A percentile compares a stretch with the other conserved stretches of the same genome.
Conservation (phyloP, 805 yeast genomes). For the Isabelozyma pseudorhagii region DNA sequence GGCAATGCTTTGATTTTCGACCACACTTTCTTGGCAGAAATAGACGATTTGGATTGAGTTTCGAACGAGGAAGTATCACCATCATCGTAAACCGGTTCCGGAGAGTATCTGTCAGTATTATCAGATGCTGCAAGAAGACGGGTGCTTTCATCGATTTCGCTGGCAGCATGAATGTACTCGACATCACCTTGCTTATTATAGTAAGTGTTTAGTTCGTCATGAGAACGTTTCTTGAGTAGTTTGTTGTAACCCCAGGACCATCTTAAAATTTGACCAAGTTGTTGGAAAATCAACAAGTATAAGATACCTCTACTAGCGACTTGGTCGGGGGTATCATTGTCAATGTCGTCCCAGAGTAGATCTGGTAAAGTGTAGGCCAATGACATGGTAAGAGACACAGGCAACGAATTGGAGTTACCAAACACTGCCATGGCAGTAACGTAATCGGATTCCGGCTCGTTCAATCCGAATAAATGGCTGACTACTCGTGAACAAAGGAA, state of each 20-base stretch:
- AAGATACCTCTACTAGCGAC: constrained; percentile 77
- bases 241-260: constrained; percentile 89
- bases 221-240: constrained; percentile 51
- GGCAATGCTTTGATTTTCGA: constrained; percentile 3
- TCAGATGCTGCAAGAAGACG: not conserved
- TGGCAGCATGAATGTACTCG: not conserved
- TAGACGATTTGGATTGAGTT: not conserved
- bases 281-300: constrained; percentile 73
- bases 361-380: constrained; percentile 74
- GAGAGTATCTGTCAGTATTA: not conserved
- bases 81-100: not conserved
- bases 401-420: constrained; percentile 92
- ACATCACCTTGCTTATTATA: constrained; percentile 5
- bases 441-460: constrained; percentile 77
- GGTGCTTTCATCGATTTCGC: not conserved
- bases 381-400: constrained; percentile 85
- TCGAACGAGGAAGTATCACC: not conserved
- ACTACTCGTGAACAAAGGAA: constrained; percentile 57
- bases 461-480: constrained; percentile 53
- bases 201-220: constrained; percentile 29
- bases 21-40: not conserved
- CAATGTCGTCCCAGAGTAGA: constrained; percentile 70
- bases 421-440: constrained; percentile 97
- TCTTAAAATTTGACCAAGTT: constrained; percentile 75
- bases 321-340: constrained; percentile 62